Conservation (phyloP, 1,284 basidiomycete species). For the Tylopilus sp. region DNA sequence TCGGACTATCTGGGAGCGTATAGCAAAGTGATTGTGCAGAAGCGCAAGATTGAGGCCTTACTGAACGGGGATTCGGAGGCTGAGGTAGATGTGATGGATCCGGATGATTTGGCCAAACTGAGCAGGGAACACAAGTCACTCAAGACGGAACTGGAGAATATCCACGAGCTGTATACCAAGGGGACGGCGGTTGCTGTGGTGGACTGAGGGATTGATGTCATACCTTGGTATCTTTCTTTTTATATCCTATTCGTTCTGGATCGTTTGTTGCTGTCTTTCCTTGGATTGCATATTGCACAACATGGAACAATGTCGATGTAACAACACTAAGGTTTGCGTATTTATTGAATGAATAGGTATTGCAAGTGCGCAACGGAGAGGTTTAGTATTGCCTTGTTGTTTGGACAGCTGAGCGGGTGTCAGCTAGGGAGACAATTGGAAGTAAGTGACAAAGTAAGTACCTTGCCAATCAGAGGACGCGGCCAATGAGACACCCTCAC, state of each 20-base stretch:
- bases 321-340: not conserved
- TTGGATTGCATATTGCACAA: constrained; percentile 2
- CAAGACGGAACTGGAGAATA: constrained; percentile 59
- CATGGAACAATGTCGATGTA: constrained; percentile 9
- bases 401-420: too few relatives aligned
- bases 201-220: constrained; percentile 22
- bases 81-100: constrained; percentile 59
- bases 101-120: constrained; percentile 62
- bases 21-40: constrained; percentile 58
- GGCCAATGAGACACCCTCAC: too few relatives aligned
- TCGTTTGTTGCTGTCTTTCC: not conserved
- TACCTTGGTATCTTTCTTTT: not conserved
- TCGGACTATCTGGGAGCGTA: constrained; percentile 60
- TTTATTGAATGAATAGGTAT: not conserved
- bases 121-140: constrained; percentile 53
- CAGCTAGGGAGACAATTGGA: too few relatives aligned
- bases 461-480: too few relatives aligned
- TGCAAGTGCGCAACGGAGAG: too few relatives aligned
- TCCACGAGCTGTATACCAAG: constrained; percentile 50
- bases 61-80: constrained; percentile 47
- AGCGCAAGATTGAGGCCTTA: constrained; percentile 55
- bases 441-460: too few relatives aligned
- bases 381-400: too few relatives aligned
- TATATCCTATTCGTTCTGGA: too few relatives aligned
- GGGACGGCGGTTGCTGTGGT: constrained; percentile 20